Conservation (phyloP, 2,329 filamentous ascomycete species). For the Penicillium hordei region DNA sequence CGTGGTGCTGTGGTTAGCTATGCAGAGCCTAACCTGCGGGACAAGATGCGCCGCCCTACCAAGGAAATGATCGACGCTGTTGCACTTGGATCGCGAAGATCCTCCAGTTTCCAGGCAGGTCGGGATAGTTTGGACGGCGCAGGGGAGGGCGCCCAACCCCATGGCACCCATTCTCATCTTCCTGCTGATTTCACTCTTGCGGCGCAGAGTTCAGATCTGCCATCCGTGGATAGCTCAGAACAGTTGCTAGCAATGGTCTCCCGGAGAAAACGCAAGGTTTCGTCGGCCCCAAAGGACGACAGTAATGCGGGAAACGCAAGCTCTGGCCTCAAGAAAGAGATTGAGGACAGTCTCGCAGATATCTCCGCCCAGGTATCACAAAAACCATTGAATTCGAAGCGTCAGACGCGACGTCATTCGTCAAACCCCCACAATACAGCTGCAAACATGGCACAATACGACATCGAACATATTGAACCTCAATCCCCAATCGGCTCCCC, state of each 20-base stretch:
- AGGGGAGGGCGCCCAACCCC: background rate
- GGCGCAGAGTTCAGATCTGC: conserved; percentile 20
- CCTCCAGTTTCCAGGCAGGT: conserved; percentile 47
- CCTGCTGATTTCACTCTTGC: conserved; percentile 15
- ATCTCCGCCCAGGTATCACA: conserved; percentile 7
- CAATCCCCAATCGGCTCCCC: conserved; percentile 7
- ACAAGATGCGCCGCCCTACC: conserved; percentile 80
- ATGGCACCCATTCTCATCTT: conserved; percentile 2
- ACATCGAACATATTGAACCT: conserved; percentile 2
- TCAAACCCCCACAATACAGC: conserved; percentile 29
- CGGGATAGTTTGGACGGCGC: conserved; percentile 43
- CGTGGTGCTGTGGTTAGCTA: conserved; percentile 72
- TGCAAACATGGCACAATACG: conserved; percentile 4
- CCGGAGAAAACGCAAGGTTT: conserved; percentile 33
- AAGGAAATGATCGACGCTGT: conserved; percentile 76
- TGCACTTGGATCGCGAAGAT: conserved; percentile 47
- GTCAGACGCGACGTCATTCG: conserved; percentile 35
- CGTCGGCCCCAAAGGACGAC: conserved; percentile 22
- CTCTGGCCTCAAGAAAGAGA: background rate
- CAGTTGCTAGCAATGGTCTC: conserved; percentile 29
- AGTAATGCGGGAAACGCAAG: background rate
- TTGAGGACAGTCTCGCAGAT: conserved; percentile 9
- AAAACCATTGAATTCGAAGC: conserved; percentile 11
- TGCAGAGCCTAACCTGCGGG: conserved; percentile 75
- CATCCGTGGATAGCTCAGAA: conserved; percentile 16